Percentiles rank a stretch among this genome's conserved stretches.
Evolutionary conservation across 768 basidiomycete species (phyloP).

Genomic region (Termitomyces sp.): DNA sequence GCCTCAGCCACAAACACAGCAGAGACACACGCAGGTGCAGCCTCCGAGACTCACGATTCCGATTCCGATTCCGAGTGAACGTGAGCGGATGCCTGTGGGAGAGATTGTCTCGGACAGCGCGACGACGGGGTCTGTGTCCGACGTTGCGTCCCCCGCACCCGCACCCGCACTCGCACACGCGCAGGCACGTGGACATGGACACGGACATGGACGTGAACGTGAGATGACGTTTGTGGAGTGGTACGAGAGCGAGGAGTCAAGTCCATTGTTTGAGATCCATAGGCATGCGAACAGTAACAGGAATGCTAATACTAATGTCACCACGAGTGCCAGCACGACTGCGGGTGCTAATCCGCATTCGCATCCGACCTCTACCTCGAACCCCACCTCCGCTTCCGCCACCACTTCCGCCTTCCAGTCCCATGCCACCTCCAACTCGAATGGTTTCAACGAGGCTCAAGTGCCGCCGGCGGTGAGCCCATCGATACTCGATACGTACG

Average conservation of each 20-base stretch:
- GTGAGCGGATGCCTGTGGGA: background rate
- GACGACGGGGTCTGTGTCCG: background rate
- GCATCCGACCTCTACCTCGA: too few relatives aligned
- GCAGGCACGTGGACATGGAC: too few relatives aligned
- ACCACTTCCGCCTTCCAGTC: too few relatives aligned
- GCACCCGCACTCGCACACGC: background rate
- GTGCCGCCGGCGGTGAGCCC: background rate
- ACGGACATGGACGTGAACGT: too few relatives aligned
- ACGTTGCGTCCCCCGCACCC: background rate
- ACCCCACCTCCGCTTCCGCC: too few relatives aligned
- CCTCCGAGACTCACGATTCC: slow-evolving; percentile 2
- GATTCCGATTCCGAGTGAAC: background rate
- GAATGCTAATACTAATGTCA: too few relatives aligned
- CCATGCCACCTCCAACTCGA: background rate
- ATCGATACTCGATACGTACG: slow-evolving; percentile 3
- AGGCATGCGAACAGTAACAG: too few relatives aligned
- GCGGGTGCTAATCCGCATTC: too few relatives aligned
- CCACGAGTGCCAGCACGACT: background rate
- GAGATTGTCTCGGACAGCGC: background rate
- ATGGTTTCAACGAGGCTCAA: background rate
- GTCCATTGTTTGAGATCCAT: too few relatives aligned
- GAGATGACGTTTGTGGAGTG: too few relatives aligned
- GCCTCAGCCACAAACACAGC: background rate
- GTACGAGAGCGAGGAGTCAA: too few relatives aligned
- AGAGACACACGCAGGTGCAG: background rate